These are phyloP conservation scores for Pythium phragmitis DNA, from an alignment of 352 stramenopile species.

Conservation along the genomic window DNA sequence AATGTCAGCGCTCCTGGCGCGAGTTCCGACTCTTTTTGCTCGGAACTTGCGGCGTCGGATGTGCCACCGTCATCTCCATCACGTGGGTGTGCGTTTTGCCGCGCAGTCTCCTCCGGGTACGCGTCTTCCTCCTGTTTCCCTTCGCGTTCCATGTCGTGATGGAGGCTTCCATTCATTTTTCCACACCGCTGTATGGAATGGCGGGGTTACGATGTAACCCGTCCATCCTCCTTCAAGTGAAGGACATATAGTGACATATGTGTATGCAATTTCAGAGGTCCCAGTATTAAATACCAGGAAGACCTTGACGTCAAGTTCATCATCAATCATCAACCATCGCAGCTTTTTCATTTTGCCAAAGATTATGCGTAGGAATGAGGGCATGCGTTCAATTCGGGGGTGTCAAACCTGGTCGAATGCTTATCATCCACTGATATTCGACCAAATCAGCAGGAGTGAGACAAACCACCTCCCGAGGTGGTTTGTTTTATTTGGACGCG, in stretches of 20 bases:
- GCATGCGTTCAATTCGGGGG: no score
- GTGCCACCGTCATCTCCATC: constrained; percentile 1
- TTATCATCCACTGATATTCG: no score
- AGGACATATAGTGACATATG: background rate
- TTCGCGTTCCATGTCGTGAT: constrained; percentile 10
- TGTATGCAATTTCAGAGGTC: no score
- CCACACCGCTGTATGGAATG: background rate
- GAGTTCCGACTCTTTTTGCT: constrained; percentile 14
- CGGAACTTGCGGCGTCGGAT: constrained; percentile 4
- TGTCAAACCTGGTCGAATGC: no score
- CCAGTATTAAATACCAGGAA: no score
- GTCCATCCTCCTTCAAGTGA: background rate
- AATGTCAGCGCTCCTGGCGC: constrained; percentile 21
- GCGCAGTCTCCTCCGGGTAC: constrained; percentile 16
- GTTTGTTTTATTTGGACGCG: no score
- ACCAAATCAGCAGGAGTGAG: no score
- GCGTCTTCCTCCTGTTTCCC: constrained; percentile 30
- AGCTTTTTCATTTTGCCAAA: no score
- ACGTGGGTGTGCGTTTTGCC: background rate
- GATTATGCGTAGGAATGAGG: no score
- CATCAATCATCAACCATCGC: no score
- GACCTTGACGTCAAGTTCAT: no score
- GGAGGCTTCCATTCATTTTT: constrained; percentile 30
- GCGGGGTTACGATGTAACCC: constrained; percentile 4
- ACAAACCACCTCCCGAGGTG: no score